Base-by-base conservation (phyloP, 208 protist genomes). In the Phytomonas francai region DNA sequence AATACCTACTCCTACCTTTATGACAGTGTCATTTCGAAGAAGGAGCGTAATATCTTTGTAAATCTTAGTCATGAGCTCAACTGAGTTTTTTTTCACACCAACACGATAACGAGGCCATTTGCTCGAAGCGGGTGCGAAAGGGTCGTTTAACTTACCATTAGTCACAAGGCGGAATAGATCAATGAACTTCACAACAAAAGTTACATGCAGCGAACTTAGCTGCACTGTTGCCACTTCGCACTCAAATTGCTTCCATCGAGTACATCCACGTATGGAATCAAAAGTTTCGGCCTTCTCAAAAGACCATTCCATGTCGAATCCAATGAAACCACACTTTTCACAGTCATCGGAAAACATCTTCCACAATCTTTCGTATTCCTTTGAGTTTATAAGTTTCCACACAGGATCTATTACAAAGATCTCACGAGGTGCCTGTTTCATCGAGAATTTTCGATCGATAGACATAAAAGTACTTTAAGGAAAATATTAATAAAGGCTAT, bases 281-380 rank as follows among this genome's bases (percentile, higher is more conserved):
- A 49, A 2, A 49, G 39, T 3, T 9, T 22, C 16, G 3, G 2
- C 12, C 4, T 49, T 49, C 16, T 22, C 12, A 49, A 2, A 22
- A 11, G 81, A 86, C 84, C 84, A 90, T 58, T 90, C 84, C 63
- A 85, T 64, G 67, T 90, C 84, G 19, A 90, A 65, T 0, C 84
- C 84, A 9, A 86, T 71, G 70, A 85, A 84, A 28, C 76, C 73
- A 34, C 71, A 77, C 2, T 49, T 28, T 12, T 33, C 32, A 8
- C 77, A 78, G 57, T 89, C 84, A 7, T n/a, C 6, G 3, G n/a
- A 34, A 22, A 89, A 66, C 6, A 27, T 42, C 3, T 39, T 31
- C 78, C 77, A 85, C 16, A 71, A n/a, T n/a, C 36, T 39, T 29
- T 32, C 33, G 39, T 80, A 86, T 29, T 30, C 8, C 31, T 56